Evolutionary conservation across 352 stramenopile species (phyloP).

Genomic region (Pseudoperonospora humuli): DNA sequence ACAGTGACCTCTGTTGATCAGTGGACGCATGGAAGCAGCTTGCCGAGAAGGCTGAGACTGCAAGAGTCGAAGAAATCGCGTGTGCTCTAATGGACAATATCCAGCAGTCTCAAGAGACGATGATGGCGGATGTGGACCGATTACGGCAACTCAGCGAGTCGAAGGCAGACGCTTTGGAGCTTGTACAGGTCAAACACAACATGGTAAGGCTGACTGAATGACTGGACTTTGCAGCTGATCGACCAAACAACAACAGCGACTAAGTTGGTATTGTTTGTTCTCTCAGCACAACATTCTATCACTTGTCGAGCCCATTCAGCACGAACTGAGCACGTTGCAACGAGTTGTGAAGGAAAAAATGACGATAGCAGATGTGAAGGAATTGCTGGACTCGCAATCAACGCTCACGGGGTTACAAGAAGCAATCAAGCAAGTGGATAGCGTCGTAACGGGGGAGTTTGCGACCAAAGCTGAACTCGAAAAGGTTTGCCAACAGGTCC

Average conservation of each 20-base stretch:
- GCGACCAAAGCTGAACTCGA: slow-evolving; percentile 16
- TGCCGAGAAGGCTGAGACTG: slow-evolving; percentile 25
- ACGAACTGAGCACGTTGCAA: slow-evolving; percentile 24
- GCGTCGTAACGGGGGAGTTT: slow-evolving; percentile 23
- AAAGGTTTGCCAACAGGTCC: slow-evolving; percentile 35
- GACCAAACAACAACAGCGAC: too few species aligned
- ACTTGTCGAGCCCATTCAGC: slow-evolving; percentile 38
- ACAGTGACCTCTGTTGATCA: slow-evolving; percentile 4
- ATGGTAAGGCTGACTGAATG: slow-evolving; percentile 32
- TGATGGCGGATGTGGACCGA: slow-evolving; percentile 18
- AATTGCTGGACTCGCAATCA: slow-evolving; percentile 24
- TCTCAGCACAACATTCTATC: slow-evolving; percentile 33
- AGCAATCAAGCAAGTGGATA: slow-evolving; percentile 22
- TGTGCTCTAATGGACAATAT: slow-evolving; percentile 23
- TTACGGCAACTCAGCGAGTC: slow-evolving; percentile 9
- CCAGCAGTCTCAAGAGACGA: slow-evolving; percentile 19
- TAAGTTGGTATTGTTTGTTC: neutral
- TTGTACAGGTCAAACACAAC: slow-evolving; percentile 35
- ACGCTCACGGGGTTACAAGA: slow-evolving; percentile 19
- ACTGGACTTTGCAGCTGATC: too few species aligned
- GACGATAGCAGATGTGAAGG: slow-evolving; percentile 23
- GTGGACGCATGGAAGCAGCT: slow-evolving; percentile 36
- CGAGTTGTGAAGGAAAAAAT: slow-evolving; percentile 27
- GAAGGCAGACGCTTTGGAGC: slow-evolving; percentile 18
- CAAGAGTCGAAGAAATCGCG: slow-evolving; percentile 24